Conservation (phyloP, 805 yeast genomes). For the Vanderwaltozyma tropicalis region DNA sequence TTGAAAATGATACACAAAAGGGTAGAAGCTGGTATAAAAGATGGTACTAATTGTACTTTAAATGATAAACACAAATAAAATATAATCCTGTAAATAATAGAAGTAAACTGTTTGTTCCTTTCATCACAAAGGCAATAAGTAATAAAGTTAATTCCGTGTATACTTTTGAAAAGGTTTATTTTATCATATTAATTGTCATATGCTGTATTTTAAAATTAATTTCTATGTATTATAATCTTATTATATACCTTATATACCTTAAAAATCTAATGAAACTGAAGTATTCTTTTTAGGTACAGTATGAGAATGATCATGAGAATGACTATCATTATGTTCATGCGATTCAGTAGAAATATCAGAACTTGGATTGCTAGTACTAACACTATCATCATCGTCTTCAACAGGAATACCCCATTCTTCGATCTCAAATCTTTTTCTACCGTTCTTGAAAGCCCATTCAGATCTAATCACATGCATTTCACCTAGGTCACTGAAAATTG, state of each 20-base stretch:
- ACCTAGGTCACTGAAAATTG: conserved; percentile 59
- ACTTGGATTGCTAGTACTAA: not conserved
- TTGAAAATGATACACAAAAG: not conserved
- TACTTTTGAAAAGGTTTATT: too few relatives aligned
- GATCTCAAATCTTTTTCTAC: conserved; percentile 72
- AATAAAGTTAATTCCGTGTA: too few relatives aligned
- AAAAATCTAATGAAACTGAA: conserved; percentile 9
- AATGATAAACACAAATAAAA: too few relatives aligned
- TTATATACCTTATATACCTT: too few relatives aligned
- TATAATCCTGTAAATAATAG: too few relatives aligned
- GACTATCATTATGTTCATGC: too few relatives aligned
- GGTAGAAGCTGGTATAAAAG: not conserved
- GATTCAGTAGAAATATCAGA: not conserved
- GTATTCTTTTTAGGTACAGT: conserved; percentile 4
- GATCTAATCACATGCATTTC: conserved; percentile 63
- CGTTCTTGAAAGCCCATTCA: conserved; percentile 80
- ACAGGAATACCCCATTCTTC: conserved; percentile 97
- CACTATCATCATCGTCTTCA: conserved; percentile 54
- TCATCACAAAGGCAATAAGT: too few relatives aligned
- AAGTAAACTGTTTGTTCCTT: too few relatives aligned
- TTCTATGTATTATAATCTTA: too few relatives aligned
- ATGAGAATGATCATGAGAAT: conserved; percentile 6
- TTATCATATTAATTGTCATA: too few relatives aligned
- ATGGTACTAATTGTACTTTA: not conserved
- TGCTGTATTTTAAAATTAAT: too few relatives aligned